phyloP scores from a whole-genome alignment of 2,329 filamentous ascomycete genomes.

The Plenodomus lindquistii region DNA sequence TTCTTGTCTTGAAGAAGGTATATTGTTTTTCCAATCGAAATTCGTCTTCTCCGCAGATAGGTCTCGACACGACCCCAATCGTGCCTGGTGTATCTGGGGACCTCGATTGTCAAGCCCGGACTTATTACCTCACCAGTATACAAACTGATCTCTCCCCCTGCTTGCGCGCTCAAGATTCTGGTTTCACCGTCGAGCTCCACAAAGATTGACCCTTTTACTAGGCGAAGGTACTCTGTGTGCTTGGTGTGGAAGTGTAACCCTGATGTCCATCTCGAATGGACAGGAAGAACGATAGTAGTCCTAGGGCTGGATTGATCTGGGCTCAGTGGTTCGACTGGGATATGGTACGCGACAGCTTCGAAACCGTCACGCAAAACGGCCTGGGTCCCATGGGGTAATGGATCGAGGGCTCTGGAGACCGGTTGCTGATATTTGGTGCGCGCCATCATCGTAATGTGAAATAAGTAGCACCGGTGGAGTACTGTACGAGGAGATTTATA shows the following conservation, averaged over 20 bases:
- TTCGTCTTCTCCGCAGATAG: neutral
- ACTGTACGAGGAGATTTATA: too few species aligned
- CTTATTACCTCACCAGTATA: neutral
- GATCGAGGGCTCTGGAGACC: slow-evolving; percentile 2
- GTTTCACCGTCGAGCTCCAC: slow-evolving; percentile 16
- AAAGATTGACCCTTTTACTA: slow-evolving; percentile 46
- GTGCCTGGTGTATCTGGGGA: slow-evolving; percentile 47
- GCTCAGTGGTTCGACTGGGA: slow-evolving; percentile 37
- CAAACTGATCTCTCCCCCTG: slow-evolving; percentile 7
- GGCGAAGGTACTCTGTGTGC: slow-evolving; percentile 53
- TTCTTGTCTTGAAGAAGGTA: slow-evolving; percentile 12
- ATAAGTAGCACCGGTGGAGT: too few species aligned
- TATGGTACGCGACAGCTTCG: slow-evolving; percentile 39
- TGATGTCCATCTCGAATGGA: slow-evolving; percentile 52
- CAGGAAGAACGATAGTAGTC: slow-evolving; percentile 52
- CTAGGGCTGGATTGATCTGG: slow-evolving; percentile 7
- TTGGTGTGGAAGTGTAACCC: slow-evolving; percentile 56
- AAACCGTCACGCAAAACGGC: slow-evolving; percentile 15
- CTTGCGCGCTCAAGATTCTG: slow-evolving; percentile 10
- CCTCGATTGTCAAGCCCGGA: slow-evolving; percentile 34
- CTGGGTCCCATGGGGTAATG: slow-evolving; percentile 12
- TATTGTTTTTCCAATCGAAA: neutral
- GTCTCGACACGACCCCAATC: slow-evolving; percentile 52
- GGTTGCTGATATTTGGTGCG: too few species aligned
- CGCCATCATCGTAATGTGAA: too few species aligned